Conservation (phyloP, 2,329 filamentous ascomycete genomes). For the Chaetomium globosum region DNA sequence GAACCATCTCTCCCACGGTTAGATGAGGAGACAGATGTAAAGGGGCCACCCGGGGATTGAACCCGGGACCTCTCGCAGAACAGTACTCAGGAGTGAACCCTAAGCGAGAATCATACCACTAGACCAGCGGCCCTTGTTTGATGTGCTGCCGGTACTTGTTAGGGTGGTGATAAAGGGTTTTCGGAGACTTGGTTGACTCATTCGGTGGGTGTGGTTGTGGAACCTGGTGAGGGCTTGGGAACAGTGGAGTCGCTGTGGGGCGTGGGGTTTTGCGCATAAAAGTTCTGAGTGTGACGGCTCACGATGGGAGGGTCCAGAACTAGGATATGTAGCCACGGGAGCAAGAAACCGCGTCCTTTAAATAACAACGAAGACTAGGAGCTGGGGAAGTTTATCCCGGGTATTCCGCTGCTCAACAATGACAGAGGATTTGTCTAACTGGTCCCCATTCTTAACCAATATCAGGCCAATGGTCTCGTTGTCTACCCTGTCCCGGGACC, state of each 20-base stretch:
- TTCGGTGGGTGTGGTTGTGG: constrained; percentile 11
- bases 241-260: not conserved
- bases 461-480: no score
- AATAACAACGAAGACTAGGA: no score
- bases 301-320: not conserved
- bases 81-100: constrained; percentile 43
- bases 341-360: no score
- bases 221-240: not conserved
- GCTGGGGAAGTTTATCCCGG: no score
- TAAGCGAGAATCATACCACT: constrained; percentile 70
- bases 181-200: constrained; percentile 10
- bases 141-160: not conserved
- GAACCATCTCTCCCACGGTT: not conserved
- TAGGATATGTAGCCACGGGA: no score
- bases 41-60: constrained; percentile 44
- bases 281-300: no score
- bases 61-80: constrained; percentile 48
- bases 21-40: not conserved
- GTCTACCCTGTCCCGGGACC: no score
- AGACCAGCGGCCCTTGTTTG: constrained; percentile 48
- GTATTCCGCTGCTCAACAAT: no score
- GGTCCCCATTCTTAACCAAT: no score
- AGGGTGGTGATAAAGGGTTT: not conserved
- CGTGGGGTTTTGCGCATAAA: not conserved
- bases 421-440: no score